Evolutionary conservation across 371 early-diverging fungal species (phyloP), one percentile per base, ranked within the genome.

Genomic region (Gilbertella persicaria): DNA sequence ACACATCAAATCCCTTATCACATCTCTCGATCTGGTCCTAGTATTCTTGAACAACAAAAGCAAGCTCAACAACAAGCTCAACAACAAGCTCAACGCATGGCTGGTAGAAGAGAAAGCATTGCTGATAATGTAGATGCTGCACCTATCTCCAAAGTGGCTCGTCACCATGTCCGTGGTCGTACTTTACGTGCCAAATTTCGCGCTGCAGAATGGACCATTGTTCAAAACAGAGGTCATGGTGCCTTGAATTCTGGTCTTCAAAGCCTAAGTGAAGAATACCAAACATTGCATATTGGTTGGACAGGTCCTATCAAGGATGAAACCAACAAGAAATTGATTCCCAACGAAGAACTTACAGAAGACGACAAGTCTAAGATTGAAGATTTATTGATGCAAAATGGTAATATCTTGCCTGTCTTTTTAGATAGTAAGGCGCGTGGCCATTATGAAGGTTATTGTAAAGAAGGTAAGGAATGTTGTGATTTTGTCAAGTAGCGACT

Each of bases 361-460:
- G 72, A 79, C 5, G 73, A 77, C 24, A 77, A 66, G 40, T 50
- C 53, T 0, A 58, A 60, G 12, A 49, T 89, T 38, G 57, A 60
- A 42, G 40, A 62, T 21, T 55, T 70, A 39, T 71, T 91, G 23
- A 45, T 45, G 41, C 66, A 82, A 33, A 75, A 85, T 29, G 72
- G 76, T 37, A 73, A 75, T 44, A 77, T 82, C 33, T 66, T 87
- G 4, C 95, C 97, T 7, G 84, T 98, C 25, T 88, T 93, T 62
- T 63, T 97, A 36, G 85, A 87, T 35, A 85, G 85, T 10, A 73
- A 82, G 16, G 71, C 81, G 1, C 87, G 89, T 36, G 86, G 84
- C 24, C 93, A 87, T 75, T 92, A 90, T 80, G 95, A 92, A 72
- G 96, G 91, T 6, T 95, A 86, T 73, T 96, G 91, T 86, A 96